A percentile compares a stretch with the other conserved stretches of the same genome.
Conservation (phyloP, 768 basidiomycete genomes). For the Candolleomyces aberdarensis region DNA sequence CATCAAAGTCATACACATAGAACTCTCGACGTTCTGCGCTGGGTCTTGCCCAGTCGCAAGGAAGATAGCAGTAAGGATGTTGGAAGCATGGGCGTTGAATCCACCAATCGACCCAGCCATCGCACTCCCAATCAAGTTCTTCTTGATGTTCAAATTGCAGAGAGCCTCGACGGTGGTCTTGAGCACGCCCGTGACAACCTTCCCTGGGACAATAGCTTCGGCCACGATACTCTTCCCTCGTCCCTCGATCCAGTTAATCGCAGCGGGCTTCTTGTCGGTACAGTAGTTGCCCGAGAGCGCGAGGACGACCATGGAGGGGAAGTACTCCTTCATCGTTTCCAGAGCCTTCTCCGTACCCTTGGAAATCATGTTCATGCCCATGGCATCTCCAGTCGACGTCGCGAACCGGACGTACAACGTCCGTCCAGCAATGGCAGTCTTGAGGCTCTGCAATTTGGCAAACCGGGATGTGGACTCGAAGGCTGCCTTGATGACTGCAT, state of each 20-base stretch:
- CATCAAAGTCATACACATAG: slow-evolving; percentile 98
- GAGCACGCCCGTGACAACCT: slow-evolving; percentile 81
- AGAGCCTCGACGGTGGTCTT: slow-evolving; percentile 93
- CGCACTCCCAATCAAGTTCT: slow-evolving; percentile 95
- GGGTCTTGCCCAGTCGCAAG: slow-evolving; percentile 72
- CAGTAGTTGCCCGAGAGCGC: slow-evolving; percentile 67
- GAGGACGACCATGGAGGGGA: slow-evolving; percentile 88
- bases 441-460: slow-evolving; percentile 79
- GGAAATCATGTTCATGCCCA: slow-evolving; percentile 99
- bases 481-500: slow-evolving; percentile 67
- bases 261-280: too few species aligned
- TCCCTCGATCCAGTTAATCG: slow-evolving; percentile 94
- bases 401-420: slow-evolving; percentile 93
- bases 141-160: slow-evolving; percentile 91
- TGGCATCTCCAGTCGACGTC: slow-evolving; percentile 94
- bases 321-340: slow-evolving; percentile 71
- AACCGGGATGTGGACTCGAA: slow-evolving; percentile 96
- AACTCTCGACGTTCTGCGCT: slow-evolving; percentile 40
- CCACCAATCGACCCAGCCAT: slow-evolving; percentile 98
- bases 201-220: slow-evolving; percentile 89
- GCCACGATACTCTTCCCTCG: slow-evolving; percentile 97
- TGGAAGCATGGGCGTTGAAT: slow-evolving; percentile 98
- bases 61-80: slow-evolving; percentile 94
- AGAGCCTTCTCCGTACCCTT: slow-evolving; percentile 97
- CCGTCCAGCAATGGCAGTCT: slow-evolving; percentile 89